Percentiles rank a stretch among this genome's conserved stretches.
Evolutionary conservation across 1,139 yeast genomes (phyloP).

Genomic region (Candida labiduridarum): DNA sequence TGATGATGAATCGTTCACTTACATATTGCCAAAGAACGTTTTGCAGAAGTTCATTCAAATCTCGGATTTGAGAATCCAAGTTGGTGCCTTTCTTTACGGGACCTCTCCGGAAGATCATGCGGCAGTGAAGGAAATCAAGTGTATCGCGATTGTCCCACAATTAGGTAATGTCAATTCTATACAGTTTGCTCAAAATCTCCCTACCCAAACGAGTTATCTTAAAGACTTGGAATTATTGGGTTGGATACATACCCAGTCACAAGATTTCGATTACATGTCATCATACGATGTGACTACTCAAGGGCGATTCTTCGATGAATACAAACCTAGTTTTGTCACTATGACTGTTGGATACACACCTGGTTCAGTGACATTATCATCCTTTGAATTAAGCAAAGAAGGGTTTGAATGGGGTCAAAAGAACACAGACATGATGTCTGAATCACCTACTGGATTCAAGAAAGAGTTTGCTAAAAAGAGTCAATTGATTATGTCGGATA

Average conservation of each 20-base stretch:
- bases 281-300: slow-evolving; percentile 70
- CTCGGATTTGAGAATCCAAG: slow-evolving; percentile 79
- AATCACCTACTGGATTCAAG: slow-evolving; percentile 64
- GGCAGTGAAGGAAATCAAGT: slow-evolving; percentile 74
- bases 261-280: slow-evolving; percentile 62
- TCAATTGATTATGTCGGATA: slow-evolving; percentile 75
- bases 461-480: slow-evolving; percentile 60
- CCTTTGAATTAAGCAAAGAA: slow-evolving; percentile 58
- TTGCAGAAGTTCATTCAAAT: slow-evolving; percentile 77
- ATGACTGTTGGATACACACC: slow-evolving; percentile 75
- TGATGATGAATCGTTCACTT: slow-evolving; percentile 58
- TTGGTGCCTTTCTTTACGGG: slow-evolving; percentile 84
- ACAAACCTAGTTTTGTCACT: slow-evolving; percentile 47
- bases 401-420: slow-evolving; percentile 80
- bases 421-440: slow-evolving; percentile 58
- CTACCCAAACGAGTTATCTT: slow-evolving; percentile 37
- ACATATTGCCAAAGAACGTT: slow-evolving; percentile 79
- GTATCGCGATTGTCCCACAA: slow-evolving; percentile 86
- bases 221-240: slow-evolving; percentile 66
- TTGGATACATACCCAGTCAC: slow-evolving; percentile 78
- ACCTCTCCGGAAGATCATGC: slow-evolving; percentile 68
- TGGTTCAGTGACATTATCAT: slow-evolving; percentile 80
- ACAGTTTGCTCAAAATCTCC: slow-evolving; percentile 56
- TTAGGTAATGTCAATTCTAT: slow-evolving; percentile 72
- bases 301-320: slow-evolving; percentile 34